Conservation (phyloP, 2,329 filamentous ascomycete species). For the Akanthomyces dipterigenus region DNA sequence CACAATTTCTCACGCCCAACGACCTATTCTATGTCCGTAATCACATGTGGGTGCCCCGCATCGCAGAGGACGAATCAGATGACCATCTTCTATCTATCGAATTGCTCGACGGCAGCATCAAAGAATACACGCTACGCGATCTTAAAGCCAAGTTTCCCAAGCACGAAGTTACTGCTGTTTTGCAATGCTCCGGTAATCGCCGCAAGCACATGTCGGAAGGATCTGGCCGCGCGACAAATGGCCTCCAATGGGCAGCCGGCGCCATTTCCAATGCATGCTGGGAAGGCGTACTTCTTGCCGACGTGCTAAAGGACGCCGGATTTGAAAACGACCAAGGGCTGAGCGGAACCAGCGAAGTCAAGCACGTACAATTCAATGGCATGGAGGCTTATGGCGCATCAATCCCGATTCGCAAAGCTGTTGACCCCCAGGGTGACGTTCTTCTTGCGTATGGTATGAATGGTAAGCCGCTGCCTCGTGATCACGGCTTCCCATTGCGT, state of each 20-base stretch:
- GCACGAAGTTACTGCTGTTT: constrained; percentile 45
- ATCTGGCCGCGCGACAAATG: constrained; percentile 41
- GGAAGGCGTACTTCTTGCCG: constrained; percentile 49
- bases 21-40: constrained; percentile 54
- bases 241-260: constrained; percentile 52
- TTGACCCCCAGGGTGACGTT: constrained; percentile 57
- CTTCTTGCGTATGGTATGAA: constrained; percentile 64
- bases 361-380: constrained; percentile 52
- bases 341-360: constrained; percentile 30
- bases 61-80: constrained; percentile 30
- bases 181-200: constrained; percentile 57
- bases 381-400: constrained; percentile 56
- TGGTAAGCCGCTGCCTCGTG: constrained; percentile 52
- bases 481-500: constrained; percentile 60
- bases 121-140: constrained; percentile 47
- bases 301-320: constrained; percentile 51
- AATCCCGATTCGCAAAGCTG: constrained; percentile 51
- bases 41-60: constrained; percentile 55
- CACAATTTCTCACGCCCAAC: constrained; percentile 47
- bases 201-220: constrained; percentile 50
- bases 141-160: constrained; percentile 44
- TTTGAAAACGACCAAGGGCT: constrained; percentile 35
- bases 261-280: constrained; percentile 55
- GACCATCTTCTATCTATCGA: constrained; percentile 46
- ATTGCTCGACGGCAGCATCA: constrained; percentile 46